Percentiles rank a stretch among this genome's conserved stretches.
Evolutionary conservation across 2,329 filamentous ascomycete species (phyloP).

Genomic region (Myrmaecium sp.): DNA sequence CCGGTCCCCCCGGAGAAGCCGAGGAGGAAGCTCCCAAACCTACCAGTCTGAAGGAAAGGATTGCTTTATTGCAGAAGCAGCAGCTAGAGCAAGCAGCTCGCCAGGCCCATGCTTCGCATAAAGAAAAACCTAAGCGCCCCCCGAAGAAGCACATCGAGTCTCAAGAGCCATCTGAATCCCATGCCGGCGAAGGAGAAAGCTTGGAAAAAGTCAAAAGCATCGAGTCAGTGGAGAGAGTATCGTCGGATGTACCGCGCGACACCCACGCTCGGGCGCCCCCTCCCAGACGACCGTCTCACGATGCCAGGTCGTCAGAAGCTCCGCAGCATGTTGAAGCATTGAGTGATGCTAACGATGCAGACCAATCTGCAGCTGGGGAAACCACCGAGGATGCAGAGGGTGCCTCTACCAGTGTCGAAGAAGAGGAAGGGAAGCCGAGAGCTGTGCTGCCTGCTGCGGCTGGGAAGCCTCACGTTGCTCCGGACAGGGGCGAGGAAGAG

Average conservation of each 20-base stretch:
- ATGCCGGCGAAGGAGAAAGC: slow-evolving; percentile 20
- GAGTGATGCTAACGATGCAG: slow-evolving; percentile 48
- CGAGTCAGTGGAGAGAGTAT: slow-evolving; percentile 18
- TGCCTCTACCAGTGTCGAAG: slow-evolving; percentile 53
- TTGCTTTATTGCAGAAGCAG: slow-evolving; percentile 84
- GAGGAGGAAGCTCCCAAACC: slow-evolving; percentile 77
- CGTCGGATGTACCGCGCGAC: slow-evolving; percentile 19
- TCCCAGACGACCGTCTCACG: slow-evolving; percentile 17
- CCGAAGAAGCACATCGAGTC: slow-evolving; percentile 48
- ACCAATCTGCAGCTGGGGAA: slow-evolving; percentile 46
- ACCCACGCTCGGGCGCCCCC: slow-evolving; percentile 18
- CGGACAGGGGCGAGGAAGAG: slow-evolving; percentile 25
- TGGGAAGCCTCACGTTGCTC: slow-evolving; percentile 26
- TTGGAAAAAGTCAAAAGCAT: slow-evolving; percentile 19
- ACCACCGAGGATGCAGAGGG: slow-evolving; percentile 44
- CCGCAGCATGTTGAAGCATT: slow-evolving; percentile 31
- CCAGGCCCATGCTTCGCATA: slow-evolving; percentile 59
- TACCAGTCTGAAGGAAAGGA: slow-evolving; percentile 83
- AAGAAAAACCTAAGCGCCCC: slow-evolving; percentile 68
- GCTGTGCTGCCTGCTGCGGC: slow-evolving; percentile 8
- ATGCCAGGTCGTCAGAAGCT: slow-evolving; percentile 22
- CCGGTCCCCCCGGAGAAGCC: slow-evolving; percentile 31
- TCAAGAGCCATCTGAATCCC: slow-evolving; percentile 14
- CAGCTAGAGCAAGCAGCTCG: slow-evolving; percentile 77
- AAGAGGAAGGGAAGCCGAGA: slow-evolving; percentile 43